Evolutionary conservation across 805 yeast species (phyloP).

Genomic region (Phaffomyces antillensis): DNA sequence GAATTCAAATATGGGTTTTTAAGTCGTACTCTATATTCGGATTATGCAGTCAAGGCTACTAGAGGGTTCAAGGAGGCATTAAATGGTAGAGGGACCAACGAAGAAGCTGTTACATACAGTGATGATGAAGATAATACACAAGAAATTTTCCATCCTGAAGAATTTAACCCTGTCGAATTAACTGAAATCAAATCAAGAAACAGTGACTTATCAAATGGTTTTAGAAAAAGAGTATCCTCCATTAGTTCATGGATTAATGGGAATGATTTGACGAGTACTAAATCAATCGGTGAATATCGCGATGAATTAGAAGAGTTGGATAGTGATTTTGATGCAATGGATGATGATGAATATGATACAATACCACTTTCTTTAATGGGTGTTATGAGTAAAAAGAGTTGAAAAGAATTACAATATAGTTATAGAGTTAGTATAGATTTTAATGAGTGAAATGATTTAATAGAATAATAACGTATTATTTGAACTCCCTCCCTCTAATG

Average conservation of each 20-base stretch:
- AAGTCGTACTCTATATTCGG: conserved; percentile 38
- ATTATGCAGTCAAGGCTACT: conserved; percentile 35
- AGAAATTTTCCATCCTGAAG: not conserved
- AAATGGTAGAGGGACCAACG: conserved; percentile 2
- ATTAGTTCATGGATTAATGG: conserved; percentile 27
- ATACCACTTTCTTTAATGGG: conserved; percentile 33
- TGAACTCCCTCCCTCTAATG: conserved; percentile 2
- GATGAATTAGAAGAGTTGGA: conserved; percentile 8
- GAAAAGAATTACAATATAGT: not conserved
- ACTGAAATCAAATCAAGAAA: not conserved
- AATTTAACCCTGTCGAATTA: conserved; percentile 7
- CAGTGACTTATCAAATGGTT: conserved; percentile 20
- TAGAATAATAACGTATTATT: not conserved
- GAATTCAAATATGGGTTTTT: conserved; percentile 45
- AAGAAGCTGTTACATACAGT: conserved; percentile 2
- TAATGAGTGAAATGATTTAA: not conserved
- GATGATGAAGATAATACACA: not conserved
- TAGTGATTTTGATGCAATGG: conserved; percentile 9
- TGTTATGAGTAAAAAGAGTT: conserved; percentile 24
- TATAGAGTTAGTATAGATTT: not conserved
- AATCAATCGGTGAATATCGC: conserved; percentile 22
- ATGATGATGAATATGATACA: not conserved
- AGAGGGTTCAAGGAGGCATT: conserved; percentile 21
- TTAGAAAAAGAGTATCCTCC: conserved; percentile 30
- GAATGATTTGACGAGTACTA: conserved; percentile 14